phyloP scores from a whole-genome alignment of 345 rosid genomes.

The Brassica cretica region DNA sequence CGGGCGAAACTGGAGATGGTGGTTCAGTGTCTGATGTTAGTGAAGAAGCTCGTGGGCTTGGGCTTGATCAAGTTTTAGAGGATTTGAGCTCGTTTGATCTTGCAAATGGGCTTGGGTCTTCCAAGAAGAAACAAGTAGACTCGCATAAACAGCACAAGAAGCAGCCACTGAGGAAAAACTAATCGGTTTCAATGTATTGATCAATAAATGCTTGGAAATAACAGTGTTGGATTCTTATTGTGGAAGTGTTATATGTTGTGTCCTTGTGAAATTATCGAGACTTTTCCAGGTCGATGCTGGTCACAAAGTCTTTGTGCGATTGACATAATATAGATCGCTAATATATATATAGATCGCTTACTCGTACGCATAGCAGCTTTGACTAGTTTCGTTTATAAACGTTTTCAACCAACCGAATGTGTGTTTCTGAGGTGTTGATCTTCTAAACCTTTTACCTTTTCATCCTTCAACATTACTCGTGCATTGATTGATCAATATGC shows the following conservation, averaged over 20 bases:
- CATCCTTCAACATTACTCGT: conserved; percentile 5
- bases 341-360: too few relatives aligned
- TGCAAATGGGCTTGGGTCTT: conserved; percentile 58
- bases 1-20: conserved; percentile 37
- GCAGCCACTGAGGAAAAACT: conserved; percentile 69
- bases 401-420: neutral
- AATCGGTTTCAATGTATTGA: conserved; percentile 46
- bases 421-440: neutral
- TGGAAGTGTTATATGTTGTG: neutral
- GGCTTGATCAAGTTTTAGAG: conserved; percentile 60
- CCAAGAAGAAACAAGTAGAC: conserved; percentile 56
- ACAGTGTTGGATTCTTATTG: neutral
- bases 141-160: conserved; percentile 71
- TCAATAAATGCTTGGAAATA: neutral
- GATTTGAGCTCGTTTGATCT: conserved; percentile 75
- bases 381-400: too few relatives aligned
- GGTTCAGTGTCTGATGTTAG: conserved; percentile 40
- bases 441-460: neutral
- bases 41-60: conserved; percentile 41
- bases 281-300: too few relatives aligned
- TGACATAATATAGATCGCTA: too few relatives aligned
- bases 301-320: too few relatives aligned
- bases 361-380: too few relatives aligned
- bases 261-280: neutral
- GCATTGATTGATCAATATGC: conserved; percentile 1